phyloP scores from a whole-genome alignment of 306 rosid species.

The Chamaecrista fasciculata region DNA sequence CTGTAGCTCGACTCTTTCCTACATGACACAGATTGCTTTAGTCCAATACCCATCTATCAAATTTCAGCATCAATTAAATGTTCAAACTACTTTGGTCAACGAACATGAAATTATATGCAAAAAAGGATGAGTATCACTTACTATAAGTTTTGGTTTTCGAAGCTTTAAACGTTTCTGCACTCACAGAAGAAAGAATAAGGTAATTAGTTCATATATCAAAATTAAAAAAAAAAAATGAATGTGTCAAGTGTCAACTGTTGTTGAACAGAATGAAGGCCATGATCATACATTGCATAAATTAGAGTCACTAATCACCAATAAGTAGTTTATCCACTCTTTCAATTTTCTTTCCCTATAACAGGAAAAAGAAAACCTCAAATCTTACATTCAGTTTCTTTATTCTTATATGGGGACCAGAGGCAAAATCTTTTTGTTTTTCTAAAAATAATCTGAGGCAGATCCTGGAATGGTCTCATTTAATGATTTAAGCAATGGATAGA shows the following conservation, averaged over 20 bases:
- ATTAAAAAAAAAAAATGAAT: conserved; percentile 12
- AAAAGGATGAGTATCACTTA: conserved; percentile 41
- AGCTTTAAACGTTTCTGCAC: conserved; percentile 79
- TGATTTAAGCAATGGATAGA: conserved; percentile 13
- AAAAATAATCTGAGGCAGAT: neutral
- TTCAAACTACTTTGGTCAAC: conserved; percentile 9
- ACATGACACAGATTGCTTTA: conserved; percentile 32
- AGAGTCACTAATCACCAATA: neutral
- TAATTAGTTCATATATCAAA: conserved; percentile 23
- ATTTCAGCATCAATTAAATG: conserved; percentile 23
- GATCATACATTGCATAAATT: neutral
- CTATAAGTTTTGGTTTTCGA: conserved; percentile 71
- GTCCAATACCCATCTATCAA: conserved; percentile 25
- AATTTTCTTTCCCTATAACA: neutral
- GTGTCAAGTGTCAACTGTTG: neutral
- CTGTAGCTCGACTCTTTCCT: conserved; percentile 83
- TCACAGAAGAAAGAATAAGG: conserved; percentile 16
- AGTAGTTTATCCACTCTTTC: neutral
- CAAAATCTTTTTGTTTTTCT: neutral
- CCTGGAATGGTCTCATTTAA: neutral
- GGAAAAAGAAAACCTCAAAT: neutral
- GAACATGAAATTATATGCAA: neutral
- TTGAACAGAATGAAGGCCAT: conserved; percentile 24
- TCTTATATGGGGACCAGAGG: neutral
- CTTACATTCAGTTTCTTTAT: neutral